Base-by-base conservation (phyloP, 345 rosid genomes). In the Rhizophora mangle region DNA sequence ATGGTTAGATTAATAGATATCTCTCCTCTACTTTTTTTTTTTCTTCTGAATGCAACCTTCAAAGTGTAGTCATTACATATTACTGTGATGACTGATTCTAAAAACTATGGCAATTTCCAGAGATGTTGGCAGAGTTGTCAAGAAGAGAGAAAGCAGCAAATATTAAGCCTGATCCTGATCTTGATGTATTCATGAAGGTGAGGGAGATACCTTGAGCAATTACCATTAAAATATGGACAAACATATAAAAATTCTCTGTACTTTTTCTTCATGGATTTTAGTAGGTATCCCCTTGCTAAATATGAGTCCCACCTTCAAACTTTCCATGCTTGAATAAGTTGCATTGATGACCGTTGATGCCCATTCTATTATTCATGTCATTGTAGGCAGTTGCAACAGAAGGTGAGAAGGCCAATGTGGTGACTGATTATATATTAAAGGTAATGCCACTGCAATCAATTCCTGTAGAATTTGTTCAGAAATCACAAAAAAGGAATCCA, bases 131-230 rank as follows among this genome's bases (percentile, higher is more conserved):
- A 1, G 97, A 92, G 80, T 81, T 92, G 67, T 75, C 82, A 13
- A 83, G 96, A 79, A 89, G 97, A 81, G 97, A 92, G 69, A 92
- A 84, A 52, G 89, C 79, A 27, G 92, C 92, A 53, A 84, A 85
- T 61, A 89, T 92, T 37, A 86, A 82, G 79, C 97, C 97, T 21
- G 96, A 92, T 83, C 85, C 82, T 32, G 94, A 92, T 74, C 54
- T 92, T 68, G 97, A 89, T 78, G 77, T 91, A 58, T 92, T 78
- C 87, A 85, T 88, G 96, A 92, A 89, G 77, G 98, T 93, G 56
- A 72, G 68, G 47, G 49, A 60, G 16, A 43, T 22, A 21, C 4
- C 64, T 13, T 43, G 49, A 43, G 49, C 49, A 13, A 43, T 43
- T 13, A 13, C 49, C 13, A 43, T 43, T 43, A 43, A 43, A 11